Conservation (phyloP, 208 protist species). For the Trypanosoma platydactyli region DNA sequence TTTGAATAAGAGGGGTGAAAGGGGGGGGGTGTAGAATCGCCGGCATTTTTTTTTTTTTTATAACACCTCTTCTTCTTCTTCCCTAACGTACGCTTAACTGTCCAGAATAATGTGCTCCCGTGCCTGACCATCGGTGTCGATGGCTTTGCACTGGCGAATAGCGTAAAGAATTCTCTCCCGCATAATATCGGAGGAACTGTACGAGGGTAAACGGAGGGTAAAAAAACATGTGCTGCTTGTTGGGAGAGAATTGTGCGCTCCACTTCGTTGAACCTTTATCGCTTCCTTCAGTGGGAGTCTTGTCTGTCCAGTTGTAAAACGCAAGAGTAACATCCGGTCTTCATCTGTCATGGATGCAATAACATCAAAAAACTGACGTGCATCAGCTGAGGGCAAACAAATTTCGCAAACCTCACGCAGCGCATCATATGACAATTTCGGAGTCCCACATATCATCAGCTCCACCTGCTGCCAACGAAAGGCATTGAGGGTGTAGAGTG, state of each 20-base stretch:
- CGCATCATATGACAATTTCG: conserved; percentile 76
- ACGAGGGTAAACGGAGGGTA: conserved; percentile 88
- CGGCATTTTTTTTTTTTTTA: too few species aligned
- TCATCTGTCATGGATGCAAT: conserved; percentile 81
- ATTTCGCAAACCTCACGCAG: conserved; percentile 78
- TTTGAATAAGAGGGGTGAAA: too few species aligned
- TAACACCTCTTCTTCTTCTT: too few species aligned
- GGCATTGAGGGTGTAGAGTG: conserved; percentile 79
- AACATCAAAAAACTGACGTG: conserved; percentile 72
- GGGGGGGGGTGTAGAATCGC: too few species aligned
- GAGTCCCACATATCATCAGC: conserved; percentile 73
- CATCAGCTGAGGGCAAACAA: conserved; percentile 47
- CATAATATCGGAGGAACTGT: conserved; percentile 87
- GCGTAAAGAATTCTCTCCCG: conserved; percentile 94
- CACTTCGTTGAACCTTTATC: conserved; percentile 86
- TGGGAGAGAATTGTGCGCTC: conserved; percentile 78
- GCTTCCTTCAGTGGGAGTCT: conserved; percentile 76
- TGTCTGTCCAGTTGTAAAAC: conserved; percentile 89
- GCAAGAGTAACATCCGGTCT: conserved; percentile 80
- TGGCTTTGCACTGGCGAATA: conserved; percentile 93
- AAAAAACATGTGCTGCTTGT: conserved; percentile 96
- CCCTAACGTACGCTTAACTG: too few species aligned
- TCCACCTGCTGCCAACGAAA: conserved; percentile 89
- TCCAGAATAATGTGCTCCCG: conserved; percentile 72
- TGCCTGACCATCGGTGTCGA: conserved; percentile 92